Evolutionary conservation across 192 early-diverging fungal species (phyloP), one percentile per base, ranked within the genome.

Genomic region (Coemansia sp.): DNA sequence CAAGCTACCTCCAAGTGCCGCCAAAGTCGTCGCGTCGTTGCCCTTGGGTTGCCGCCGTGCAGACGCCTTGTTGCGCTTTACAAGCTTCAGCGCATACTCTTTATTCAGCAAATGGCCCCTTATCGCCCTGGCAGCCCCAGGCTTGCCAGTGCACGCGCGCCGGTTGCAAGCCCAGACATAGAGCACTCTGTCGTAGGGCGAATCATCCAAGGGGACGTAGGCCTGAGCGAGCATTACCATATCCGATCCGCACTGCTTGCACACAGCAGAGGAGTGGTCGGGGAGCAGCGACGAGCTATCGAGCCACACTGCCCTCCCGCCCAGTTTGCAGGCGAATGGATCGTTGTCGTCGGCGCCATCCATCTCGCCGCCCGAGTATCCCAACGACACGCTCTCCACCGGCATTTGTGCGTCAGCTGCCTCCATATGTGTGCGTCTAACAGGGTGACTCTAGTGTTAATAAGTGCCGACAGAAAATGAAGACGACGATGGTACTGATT

Each of bases 121-220:
- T 4, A 90, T 46, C 4, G 79, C 90, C 10, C 74, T 75, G 45
- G 89, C 86, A 38, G 87, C 87, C 8, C 87, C 84, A 0, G 76
- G 65, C 66, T 86, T 87, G 15, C 86, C 86, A 73, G 90, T 88
- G 72, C 94, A 96, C n/a, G 70, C 62, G 22, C 88, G 83, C 29
- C 83, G 84, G 59, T 91, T 93, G 77, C 94, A 96, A 19, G 83
- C 90, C 87, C 90, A 91, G 2, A 94, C 76, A 74, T 96, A 96
- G 15, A 93, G 74, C 0, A 90, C 86, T 24, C 94, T 82, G 60
- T 93, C 90, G 68, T 86, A 92, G 25, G 86, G 61, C 14, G 90
- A 90, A 32, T 84, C 84, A 8, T 86, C 84, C 36, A 94, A 76
- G 17, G 93, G 92, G 15, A 86, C 92, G 70, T 91, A 89, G 15